These are phyloP conservation scores for Chernovozyma aurita DNA, from an alignment of 1,139 yeast genomes.

Conservation along the genomic window DNA sequence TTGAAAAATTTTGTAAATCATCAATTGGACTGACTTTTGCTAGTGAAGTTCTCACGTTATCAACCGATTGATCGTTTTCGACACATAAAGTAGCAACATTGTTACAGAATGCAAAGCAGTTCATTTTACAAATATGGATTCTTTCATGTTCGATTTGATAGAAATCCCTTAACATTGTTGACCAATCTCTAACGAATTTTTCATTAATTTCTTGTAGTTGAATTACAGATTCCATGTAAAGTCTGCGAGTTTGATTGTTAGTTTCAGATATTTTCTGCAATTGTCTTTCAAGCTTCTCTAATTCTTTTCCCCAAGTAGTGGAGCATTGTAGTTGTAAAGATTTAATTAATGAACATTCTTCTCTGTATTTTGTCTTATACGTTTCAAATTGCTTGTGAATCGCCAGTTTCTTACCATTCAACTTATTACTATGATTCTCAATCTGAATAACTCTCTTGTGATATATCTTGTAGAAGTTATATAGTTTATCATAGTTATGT, in stretches of 20 bases:
- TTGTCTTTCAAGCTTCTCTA: conserved; percentile 62
- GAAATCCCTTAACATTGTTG: conserved; percentile 57
- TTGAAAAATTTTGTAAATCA: conserved; percentile 57
- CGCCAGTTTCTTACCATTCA: conserved; percentile 23
- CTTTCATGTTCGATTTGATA: conserved; percentile 79
- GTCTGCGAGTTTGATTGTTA: conserved; percentile 46
- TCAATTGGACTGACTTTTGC: conserved; percentile 63
- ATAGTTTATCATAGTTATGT: conserved; percentile 31
- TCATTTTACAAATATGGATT: conserved; percentile 68
- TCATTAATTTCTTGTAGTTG: conserved; percentile 65
- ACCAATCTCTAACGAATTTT: conserved; percentile 80
- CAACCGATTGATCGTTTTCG: conserved; percentile 72
- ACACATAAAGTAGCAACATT: conserved; percentile 74
- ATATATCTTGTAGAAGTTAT: conserved; percentile 27
- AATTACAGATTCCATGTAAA: conserved; percentile 56
- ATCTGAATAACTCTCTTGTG: conserved; percentile 28
- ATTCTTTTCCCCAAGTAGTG: conserved; percentile 75
- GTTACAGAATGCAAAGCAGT: conserved; percentile 81
- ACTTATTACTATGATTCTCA: conserved; percentile 34
- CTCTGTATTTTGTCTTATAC: conserved; percentile 52
- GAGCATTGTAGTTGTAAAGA: conserved; percentile 60
- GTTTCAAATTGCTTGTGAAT: conserved; percentile 32
- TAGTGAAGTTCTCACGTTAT: conserved; percentile 59
- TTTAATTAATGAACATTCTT: conserved; percentile 56
- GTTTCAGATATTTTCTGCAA: conserved; percentile 50